These are phyloP conservation scores for Colletotrichum australisinense DNA, from an alignment of 2,329 filamentous ascomycete genomes.

Conservation along the genomic window DNA sequence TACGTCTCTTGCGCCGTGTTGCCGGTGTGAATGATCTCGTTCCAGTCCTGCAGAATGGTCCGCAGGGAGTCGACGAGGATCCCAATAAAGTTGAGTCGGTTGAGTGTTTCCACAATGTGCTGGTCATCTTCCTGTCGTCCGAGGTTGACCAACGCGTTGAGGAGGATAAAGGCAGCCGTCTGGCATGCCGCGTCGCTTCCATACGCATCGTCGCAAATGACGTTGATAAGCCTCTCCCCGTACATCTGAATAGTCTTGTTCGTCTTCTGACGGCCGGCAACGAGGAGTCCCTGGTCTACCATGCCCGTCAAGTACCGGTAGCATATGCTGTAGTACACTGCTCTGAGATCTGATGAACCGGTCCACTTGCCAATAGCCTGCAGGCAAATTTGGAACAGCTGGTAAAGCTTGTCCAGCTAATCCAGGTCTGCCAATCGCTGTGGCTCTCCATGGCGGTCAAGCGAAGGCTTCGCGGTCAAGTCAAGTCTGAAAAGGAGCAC, in stretches of 20 bases:
- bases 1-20: slow-evolving; percentile 61
- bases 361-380: slow-evolving; percentile 81
- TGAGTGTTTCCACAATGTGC: slow-evolving; percentile 82
- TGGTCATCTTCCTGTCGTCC: slow-evolving; percentile 78
- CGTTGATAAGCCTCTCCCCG: slow-evolving; percentile 84
- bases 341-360: slow-evolving; percentile 77
- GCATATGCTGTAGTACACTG: slow-evolving; percentile 91
- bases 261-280: slow-evolving; percentile 66
- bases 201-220: slow-evolving; percentile 93
- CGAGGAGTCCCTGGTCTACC: slow-evolving; percentile 61
- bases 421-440: slow-evolving; percentile 74
- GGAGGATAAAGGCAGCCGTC: slow-evolving; percentile 85
- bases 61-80: slow-evolving; percentile 91
- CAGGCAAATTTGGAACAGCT: slow-evolving; percentile 89
- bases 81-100: slow-evolving; percentile 89
- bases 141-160: slow-evolving; percentile 81
- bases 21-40: slow-evolving; percentile 61
- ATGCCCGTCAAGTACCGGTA: slow-evolving; percentile 86
- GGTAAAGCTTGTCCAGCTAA: slow-evolving; percentile 92
- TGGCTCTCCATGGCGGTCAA: slow-evolving; percentile 57
- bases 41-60: slow-evolving; percentile 79
- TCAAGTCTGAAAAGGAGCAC: slow-evolving; percentile 79
- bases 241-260: slow-evolving; percentile 76
- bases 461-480: slow-evolving; percentile 53
- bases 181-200: slow-evolving; percentile 85